These are phyloP conservation scores for Capsicum pubescens DNA, from an alignment of 257 asterid species.

Conservation along the genomic window DNA sequence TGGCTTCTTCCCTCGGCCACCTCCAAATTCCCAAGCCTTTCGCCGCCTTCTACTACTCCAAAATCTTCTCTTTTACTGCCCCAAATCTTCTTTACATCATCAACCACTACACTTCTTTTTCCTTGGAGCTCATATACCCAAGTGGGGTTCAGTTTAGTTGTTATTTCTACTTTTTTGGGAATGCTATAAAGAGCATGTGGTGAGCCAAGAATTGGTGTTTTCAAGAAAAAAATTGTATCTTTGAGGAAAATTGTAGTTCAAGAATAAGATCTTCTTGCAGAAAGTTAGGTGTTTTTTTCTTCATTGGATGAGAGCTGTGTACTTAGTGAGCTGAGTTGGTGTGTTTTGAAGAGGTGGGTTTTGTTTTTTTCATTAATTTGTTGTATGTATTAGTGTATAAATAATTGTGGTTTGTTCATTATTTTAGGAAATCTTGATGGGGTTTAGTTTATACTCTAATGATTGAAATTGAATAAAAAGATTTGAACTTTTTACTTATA, in stretches of 20 bases:
- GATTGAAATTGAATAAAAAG: conserved; percentile 58
- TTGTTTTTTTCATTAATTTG: conserved; percentile 34
- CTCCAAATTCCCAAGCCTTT: conserved; percentile 43
- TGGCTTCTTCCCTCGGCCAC: conserved; percentile 39
- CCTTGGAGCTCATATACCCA: conserved; percentile 59
- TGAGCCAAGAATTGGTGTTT: conserved; percentile 48
- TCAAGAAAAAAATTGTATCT: conserved; percentile 43
- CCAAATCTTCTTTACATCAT: conserved; percentile 24
- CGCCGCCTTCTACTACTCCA: conserved; percentile 50
- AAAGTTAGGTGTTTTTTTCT: conserved; percentile 23
- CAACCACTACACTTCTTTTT: conserved; percentile 37
- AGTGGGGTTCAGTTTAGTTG: conserved; percentile 41
- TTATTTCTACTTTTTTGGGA: conserved; percentile 40
- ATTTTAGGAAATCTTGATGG: conserved; percentile 48
- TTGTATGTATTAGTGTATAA: conserved; percentile 28
- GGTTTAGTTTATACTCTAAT: conserved; percentile 51
- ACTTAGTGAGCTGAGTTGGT: conserved; percentile 18
- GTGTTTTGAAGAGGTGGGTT: conserved; percentile 48
- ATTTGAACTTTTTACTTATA: conserved; percentile 35
- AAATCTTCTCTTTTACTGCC: no score
- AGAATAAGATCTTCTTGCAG: neutral
- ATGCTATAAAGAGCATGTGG: conserved; percentile 57
- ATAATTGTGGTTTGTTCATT: conserved; percentile 50
- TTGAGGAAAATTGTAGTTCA: conserved; percentile 20
- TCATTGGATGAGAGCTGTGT: conserved; percentile 21